Conservation (phyloP, 2,329 filamentous ascomycete species). For the Hypocreales sp. region DNA sequence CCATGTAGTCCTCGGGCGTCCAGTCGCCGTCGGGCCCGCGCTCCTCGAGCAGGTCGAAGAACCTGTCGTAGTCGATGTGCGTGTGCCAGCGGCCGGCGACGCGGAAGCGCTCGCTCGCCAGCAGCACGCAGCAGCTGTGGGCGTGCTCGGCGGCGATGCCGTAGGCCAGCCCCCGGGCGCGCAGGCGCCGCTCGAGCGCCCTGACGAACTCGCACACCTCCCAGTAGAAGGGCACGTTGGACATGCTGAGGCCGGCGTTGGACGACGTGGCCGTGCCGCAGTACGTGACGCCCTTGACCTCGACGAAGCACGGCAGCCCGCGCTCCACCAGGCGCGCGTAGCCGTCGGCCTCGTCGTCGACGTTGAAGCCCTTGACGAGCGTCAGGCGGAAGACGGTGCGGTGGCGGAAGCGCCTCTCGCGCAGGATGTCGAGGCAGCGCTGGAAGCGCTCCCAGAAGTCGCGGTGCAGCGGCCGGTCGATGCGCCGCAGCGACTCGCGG, state of each 20-base stretch:
- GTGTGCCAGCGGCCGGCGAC: conserved; percentile 77
- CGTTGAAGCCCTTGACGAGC: conserved; percentile 94
- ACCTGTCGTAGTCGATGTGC: conserved; percentile 74
- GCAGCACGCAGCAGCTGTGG: conserved; percentile 81
- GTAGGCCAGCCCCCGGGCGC: conserved; percentile 58
- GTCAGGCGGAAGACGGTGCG: conserved; percentile 91
- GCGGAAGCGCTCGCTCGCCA: conserved; percentile 70
- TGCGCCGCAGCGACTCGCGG: conserved; percentile 69
- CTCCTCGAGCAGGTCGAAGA: conserved; percentile 72
- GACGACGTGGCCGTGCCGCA: conserved; percentile 81
- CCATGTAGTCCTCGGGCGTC: conserved; percentile 82
- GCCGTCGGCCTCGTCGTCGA: conserved; percentile 81
- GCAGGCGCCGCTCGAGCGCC: conserved; percentile 54
- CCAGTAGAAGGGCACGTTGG: conserved; percentile 91
- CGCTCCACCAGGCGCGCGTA: conserved; percentile 82
- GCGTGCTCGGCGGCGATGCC: conserved; percentile 91
- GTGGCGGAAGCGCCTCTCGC: conserved; percentile 68
- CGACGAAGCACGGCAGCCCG: conserved; percentile 79
- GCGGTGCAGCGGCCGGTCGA: conserved; percentile 82
- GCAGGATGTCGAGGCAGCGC: conserved; percentile 76
- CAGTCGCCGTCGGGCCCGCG: conserved; percentile 52
- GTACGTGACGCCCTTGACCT: conserved; percentile 94
- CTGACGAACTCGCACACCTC: conserved; percentile 75
- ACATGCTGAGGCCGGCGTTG: conserved; percentile 83
- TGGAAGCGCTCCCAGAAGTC: conserved; percentile 98